phyloP scores from a whole-genome alignment of 345 rosid species.

The Psidium guajava region DNA sequence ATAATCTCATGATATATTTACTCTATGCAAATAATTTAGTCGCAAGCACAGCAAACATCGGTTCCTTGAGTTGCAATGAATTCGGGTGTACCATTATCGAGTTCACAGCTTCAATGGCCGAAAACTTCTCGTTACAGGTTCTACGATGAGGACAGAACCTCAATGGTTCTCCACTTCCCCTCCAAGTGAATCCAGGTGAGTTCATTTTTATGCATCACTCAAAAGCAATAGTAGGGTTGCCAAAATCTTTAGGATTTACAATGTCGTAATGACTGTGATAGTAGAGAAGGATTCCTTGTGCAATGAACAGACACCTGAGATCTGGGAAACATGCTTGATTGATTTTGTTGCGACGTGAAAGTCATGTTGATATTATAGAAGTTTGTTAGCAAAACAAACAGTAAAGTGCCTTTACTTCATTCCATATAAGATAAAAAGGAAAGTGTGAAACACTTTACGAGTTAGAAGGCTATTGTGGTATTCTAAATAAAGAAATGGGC shows the following conservation, averaged over 20 bases:
- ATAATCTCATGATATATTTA: slow-evolving; percentile 33
- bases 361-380: neutral
- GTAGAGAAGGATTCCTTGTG: neutral
- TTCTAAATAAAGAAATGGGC: no score
- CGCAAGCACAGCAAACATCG: slow-evolving; percentile 20
- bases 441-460: no score
- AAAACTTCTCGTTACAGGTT: slow-evolving; percentile 40
- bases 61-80: slow-evolving; percentile 38
- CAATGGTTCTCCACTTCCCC: slow-evolving; percentile 55
- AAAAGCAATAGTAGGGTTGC: neutral
- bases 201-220: neutral
- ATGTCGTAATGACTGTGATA: neutral
- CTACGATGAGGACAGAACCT: slow-evolving; percentile 41
- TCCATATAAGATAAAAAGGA: no score
- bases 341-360: neutral
- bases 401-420: no score
- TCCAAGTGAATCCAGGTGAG: slow-evolving; percentile 73
- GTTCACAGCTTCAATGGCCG: slow-evolving; percentile 39
- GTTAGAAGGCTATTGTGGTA: no score
- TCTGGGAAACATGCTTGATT: neutral
- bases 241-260: neutral
- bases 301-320: neutral
- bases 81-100: slow-evolving; percentile 43
- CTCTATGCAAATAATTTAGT: slow-evolving; percentile 40
- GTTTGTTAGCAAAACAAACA: no score